Percentiles rank a stretch among this genome's conserved stretches.
Evolutionary conservation across 2,329 filamentous ascomycete genomes (phyloP).

Genomic region (Fusarium odoratissimum): DNA sequence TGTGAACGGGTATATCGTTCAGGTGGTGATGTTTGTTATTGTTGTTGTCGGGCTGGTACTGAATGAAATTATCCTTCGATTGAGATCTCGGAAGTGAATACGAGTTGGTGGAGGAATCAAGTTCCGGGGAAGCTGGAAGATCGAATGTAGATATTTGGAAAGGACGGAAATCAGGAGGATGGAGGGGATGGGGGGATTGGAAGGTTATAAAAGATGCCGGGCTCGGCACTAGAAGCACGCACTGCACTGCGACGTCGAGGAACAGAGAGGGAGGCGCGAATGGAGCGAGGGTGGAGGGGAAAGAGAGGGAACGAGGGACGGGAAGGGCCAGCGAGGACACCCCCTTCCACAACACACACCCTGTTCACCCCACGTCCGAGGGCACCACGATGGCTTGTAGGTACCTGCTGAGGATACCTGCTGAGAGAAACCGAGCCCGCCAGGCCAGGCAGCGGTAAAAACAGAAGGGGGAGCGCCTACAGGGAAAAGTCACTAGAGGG

Average conservation of each 20-base stretch:
- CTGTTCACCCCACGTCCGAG: conserved; percentile 33
- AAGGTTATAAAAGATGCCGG: conserved; percentile 50
- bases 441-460: conserved; percentile 40
- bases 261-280: conserved; percentile 36
- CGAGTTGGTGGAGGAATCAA: conserved; percentile 33
- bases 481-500: conserved; percentile 32
- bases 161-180: conserved; percentile 42
- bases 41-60: not conserved
- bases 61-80: conserved; percentile 10
- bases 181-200: conserved; percentile 46
- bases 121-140: conserved; percentile 43
- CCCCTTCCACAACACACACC: conserved; percentile 1
- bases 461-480: conserved; percentile 39
- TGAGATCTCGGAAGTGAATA: conserved; percentile 16
- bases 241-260: conserved; percentile 37
- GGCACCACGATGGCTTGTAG: conserved; percentile 29
- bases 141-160: conserved; percentile 41
- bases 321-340: conserved; percentile 27
- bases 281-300: conserved; percentile 38
- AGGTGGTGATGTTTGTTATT: not conserved
- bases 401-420: conserved; percentile 42
- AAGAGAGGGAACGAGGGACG: conserved; percentile 38
- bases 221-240: conserved; percentile 46
- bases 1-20: not conserved
- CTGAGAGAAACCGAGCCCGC: conserved; percentile 38